These are phyloP conservation scores for Sindora glabra DNA, from an alignment of 306 rosid genomes.

Conservation along the genomic window DNA sequence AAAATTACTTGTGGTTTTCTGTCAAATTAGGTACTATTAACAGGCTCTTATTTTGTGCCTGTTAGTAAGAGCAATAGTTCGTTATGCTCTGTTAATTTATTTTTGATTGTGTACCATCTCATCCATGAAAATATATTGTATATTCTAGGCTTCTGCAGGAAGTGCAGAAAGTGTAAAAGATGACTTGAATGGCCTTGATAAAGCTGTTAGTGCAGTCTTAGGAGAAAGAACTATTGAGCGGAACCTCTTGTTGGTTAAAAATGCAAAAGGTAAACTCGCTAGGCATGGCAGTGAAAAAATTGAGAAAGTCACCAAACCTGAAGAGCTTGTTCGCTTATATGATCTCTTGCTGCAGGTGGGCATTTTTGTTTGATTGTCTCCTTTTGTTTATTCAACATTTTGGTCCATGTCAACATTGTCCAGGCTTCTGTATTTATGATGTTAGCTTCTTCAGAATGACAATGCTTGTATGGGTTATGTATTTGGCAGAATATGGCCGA, in stretches of 20 bases:
- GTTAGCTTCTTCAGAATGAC: slow-evolving; percentile 9
- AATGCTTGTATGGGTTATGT: slow-evolving; percentile 11
- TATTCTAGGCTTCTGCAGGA: slow-evolving; percentile 73
- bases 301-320: slow-evolving; percentile 95
- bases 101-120: neutral
- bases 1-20: slow-evolving; percentile 14
- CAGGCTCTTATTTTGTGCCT: neutral
- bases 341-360: slow-evolving; percentile 86
- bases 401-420: slow-evolving; percentile 2
- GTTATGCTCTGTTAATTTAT: neutral
- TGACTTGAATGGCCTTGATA: slow-evolving; percentile 92
- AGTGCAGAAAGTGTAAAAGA: slow-evolving; percentile 81
- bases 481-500: slow-evolving; percentile 81
- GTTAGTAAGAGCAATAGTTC: neutral
- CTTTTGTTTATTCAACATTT: slow-evolving; percentile 4
- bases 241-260: slow-evolving; percentile 74
- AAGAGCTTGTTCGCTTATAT: slow-evolving; percentile 91
- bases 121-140: slow-evolving; percentile 10
- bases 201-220: slow-evolving; percentile 88
- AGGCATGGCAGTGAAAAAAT: slow-evolving; percentile 78
- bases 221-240: slow-evolving; percentile 96
- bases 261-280: slow-evolving; percentile 80
- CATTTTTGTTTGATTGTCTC: slow-evolving; percentile 3
- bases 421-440: neutral
- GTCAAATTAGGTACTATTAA: slow-evolving; percentile 3